Conservation (phyloP, 1,139 yeast genomes). For the Nakaseomyces nivariensis region DNA sequence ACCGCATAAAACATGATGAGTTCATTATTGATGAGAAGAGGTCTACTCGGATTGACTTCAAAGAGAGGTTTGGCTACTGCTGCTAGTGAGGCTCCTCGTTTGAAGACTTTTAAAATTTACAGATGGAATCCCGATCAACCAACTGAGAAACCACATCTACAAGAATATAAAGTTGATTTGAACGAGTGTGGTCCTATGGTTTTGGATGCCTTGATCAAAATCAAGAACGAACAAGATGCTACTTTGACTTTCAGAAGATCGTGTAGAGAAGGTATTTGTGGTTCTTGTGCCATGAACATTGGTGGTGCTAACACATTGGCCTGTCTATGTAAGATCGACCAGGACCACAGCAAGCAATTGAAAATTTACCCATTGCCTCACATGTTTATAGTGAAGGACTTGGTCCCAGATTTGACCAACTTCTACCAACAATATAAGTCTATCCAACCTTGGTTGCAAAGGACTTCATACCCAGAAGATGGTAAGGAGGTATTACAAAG, state of each 20-base stretch:
- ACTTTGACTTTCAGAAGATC: slow-evolving; percentile 95
- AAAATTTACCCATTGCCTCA: slow-evolving; percentile 97
- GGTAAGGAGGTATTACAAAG: slow-evolving; percentile 92
- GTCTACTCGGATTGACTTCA: neutral
- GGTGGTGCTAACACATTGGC: slow-evolving; percentile 97
- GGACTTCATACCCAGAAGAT: slow-evolving; percentile 69
- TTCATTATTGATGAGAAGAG: neutral
- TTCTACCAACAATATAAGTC: slow-evolving; percentile 98
- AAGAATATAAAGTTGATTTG: slow-evolving; percentile 74
- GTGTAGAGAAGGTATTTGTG: slow-evolving; percentile 99
- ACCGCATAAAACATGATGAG: neutral
- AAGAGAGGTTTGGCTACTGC: slow-evolving; percentile 27
- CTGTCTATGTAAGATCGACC: slow-evolving; percentile 88
- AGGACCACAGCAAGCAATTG: slow-evolving; percentile 59
- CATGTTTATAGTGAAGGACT: slow-evolving; percentile 94
- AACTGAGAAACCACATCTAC: slow-evolving; percentile 80
- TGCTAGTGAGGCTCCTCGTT: slow-evolving; percentile 35
- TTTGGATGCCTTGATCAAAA: slow-evolving; percentile 85
- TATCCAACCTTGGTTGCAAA: slow-evolving; percentile 92
- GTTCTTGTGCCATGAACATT: slow-evolving; percentile 99
- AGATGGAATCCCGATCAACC: slow-evolving; percentile 99
- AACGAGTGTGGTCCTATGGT: slow-evolving; percentile 97
- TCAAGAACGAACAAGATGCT: slow-evolving; percentile 93
- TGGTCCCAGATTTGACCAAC: slow-evolving; percentile 95
- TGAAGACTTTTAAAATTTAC: slow-evolving; percentile 84